phyloP scores from a whole-genome alignment of 2,329 filamentous ascomycete genomes.

The Fusarium torreyae region DNA sequence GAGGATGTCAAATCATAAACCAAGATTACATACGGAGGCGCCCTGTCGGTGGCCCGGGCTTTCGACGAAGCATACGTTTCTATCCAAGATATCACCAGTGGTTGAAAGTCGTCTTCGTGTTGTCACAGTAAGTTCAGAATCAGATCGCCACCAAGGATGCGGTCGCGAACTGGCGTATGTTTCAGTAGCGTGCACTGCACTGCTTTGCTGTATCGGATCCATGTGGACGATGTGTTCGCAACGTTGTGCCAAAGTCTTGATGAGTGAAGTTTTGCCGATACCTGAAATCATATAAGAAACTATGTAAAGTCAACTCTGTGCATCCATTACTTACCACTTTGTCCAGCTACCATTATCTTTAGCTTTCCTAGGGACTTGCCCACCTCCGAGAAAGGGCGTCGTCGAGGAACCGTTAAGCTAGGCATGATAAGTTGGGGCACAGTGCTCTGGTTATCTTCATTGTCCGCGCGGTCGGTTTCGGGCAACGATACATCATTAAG shows the following conservation, averaged over 20 bases:
- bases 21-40: slow-evolving; percentile 63
- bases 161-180: slow-evolving; percentile 86
- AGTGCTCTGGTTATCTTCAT: slow-evolving; percentile 41
- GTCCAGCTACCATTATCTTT: slow-evolving; percentile 89
- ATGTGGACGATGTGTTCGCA: slow-evolving; percentile 96
- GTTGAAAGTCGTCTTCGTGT: slow-evolving; percentile 74
- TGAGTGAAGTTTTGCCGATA: slow-evolving; percentile 89
- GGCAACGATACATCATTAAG: slow-evolving; percentile 35
- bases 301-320: not conserved
- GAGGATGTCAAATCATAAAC: slow-evolving; percentile 2
- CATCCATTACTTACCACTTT: slow-evolving; percentile 69
- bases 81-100: slow-evolving; percentile 84
- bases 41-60: slow-evolving; percentile 75
- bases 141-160: slow-evolving; percentile 91
- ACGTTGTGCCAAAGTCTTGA: slow-evolving; percentile 87
- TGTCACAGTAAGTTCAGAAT: slow-evolving; percentile 74
- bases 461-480: slow-evolving; percentile 35
- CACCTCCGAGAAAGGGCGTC: slow-evolving; percentile 89
- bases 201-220: slow-evolving; percentile 71
- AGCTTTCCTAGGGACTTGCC: slow-evolving; percentile 88
- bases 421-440: slow-evolving; percentile 96
- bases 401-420: slow-evolving; percentile 89
- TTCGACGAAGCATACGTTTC: slow-evolving; percentile 95
- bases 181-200: slow-evolving; percentile 67
- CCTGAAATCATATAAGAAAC: slow-evolving; percentile 63